Conservation (phyloP, 352 stramenopile genomes). For the Pythium rhizo-oryzae region DNA sequence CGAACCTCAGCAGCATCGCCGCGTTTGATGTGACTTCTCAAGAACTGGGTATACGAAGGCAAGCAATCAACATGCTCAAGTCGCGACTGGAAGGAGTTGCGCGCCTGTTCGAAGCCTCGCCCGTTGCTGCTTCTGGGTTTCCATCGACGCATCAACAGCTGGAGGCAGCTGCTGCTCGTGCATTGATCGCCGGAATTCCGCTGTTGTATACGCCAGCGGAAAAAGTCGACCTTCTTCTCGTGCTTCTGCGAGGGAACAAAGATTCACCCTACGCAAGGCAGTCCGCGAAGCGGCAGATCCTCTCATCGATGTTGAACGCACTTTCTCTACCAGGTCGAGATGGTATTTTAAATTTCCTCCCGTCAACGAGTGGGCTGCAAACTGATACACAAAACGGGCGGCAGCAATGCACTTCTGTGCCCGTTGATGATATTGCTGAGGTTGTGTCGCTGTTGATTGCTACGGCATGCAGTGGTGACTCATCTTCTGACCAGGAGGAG, state of each 20-base stretch:
- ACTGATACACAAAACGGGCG: constrained; percentile 13
- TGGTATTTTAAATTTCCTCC: constrained; percentile 76
- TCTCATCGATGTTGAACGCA: constrained; percentile 55
- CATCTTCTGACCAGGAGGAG: neutral
- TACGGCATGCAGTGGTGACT: constrained; percentile 19
- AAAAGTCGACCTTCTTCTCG: constrained; percentile 68
- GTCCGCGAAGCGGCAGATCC: constrained; percentile 55
- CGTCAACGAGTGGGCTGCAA: neutral
- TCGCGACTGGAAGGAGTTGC: constrained; percentile 54
- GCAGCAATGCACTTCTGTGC: constrained; percentile 6
- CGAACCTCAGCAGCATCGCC: constrained; percentile 69
- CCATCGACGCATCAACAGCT: constrained; percentile 26
- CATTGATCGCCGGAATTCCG: constrained; percentile 64
- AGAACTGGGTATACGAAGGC: constrained; percentile 44
- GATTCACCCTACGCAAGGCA: constrained; percentile 28
- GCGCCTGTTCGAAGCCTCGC: constrained; percentile 11
- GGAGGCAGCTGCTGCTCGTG: constrained; percentile 59
- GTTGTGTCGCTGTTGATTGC: constrained; percentile 30
- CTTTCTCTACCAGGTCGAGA: constrained; percentile 60
- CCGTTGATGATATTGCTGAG: constrained; percentile 34
- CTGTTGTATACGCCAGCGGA: constrained; percentile 70
- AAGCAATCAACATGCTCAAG: constrained; percentile 42
- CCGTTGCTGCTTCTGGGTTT: neutral
- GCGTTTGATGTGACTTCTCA: constrained; percentile 46
- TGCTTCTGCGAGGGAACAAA: constrained; percentile 54